phyloP scores from a whole-genome alignment of 208 protist species.

The Trypanosoma scelopori region DNA sequence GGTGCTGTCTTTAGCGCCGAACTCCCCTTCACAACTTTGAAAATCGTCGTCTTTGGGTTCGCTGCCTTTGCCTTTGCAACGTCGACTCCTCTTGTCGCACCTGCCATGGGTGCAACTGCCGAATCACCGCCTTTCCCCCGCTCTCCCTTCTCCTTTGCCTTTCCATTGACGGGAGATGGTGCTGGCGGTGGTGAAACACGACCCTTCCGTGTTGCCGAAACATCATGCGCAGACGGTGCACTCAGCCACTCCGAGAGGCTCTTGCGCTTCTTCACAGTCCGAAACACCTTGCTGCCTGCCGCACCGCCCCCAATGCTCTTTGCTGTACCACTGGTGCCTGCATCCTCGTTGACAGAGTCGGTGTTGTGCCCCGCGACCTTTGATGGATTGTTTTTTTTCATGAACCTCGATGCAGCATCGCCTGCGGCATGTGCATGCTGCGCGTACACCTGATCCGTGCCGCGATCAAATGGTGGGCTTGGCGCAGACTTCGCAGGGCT shows the following conservation, averaged over 20 bases:
- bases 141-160: constrained; percentile 21
- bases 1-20: constrained; percentile 23
- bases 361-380: constrained; percentile 57
- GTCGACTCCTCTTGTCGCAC: constrained; percentile 11
- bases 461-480: constrained; percentile 10
- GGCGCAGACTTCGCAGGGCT: constrained; percentile 9
- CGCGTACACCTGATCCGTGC: constrained; percentile 17
- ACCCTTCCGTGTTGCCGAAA: constrained; percentile 18
- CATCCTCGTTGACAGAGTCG: not conserved
- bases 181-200: constrained; percentile 25
- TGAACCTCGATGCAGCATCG: constrained; percentile 36
- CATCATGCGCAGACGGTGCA: constrained; percentile 43
- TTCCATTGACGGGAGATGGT: constrained; percentile 24
- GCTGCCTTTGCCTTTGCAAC: constrained; percentile 1
- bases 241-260: constrained; percentile 79
- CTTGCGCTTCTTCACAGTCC: constrained; percentile 19
- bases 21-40: constrained; percentile 11
- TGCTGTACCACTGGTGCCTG: not conserved
- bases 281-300: not conserved
- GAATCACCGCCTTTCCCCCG: constrained; percentile 17
- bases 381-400: constrained; percentile 43
- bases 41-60: constrained; percentile 1
- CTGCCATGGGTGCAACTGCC: constrained; percentile 4
- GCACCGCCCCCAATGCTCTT: constrained; percentile 15
- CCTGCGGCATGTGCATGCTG: constrained; percentile 7